phyloP scores from a whole-genome alignment of 371 early-diverging fungal genomes.

The Rhizopus arrhizus region DNA sequence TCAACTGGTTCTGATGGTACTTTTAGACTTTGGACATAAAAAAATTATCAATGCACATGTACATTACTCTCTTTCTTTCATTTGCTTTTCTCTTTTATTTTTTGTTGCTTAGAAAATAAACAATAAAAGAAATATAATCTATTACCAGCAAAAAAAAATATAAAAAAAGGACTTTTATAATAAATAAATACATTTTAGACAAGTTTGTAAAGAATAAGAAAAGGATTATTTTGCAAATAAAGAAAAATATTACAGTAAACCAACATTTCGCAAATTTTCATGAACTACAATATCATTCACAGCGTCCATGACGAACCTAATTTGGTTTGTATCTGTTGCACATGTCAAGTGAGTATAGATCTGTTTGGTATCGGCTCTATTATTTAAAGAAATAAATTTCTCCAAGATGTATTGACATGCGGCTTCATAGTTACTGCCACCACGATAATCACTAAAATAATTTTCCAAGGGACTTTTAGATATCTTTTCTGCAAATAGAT shows the following conservation, averaged over 20 bases:
- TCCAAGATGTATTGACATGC: constrained; percentile 52
- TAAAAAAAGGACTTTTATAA: too few species aligned
- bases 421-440: constrained; percentile 53
- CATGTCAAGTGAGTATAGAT: constrained; percentile 58
- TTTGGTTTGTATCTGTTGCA: constrained; percentile 72
- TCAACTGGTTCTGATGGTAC: constrained; percentile 78
- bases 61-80: too few species aligned
- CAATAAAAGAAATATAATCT: too few species aligned
- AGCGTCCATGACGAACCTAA: constrained; percentile 69
- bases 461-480: constrained; percentile 61
- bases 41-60: background rate
- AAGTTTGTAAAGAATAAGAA: background rate
- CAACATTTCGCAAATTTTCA: constrained; percentile 62
- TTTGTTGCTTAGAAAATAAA: too few species aligned
- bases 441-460: constrained; percentile 76
- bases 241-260: constrained; percentile 52
- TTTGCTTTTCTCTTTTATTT: too few species aligned
- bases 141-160: too few species aligned
- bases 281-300: constrained; percentile 75
- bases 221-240: background rate
- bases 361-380: constrained; percentile 44
- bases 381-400: constrained; percentile 46
- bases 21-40: constrained; percentile 78
- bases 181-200: background rate
- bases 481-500: constrained; percentile 75